phyloP scores from a whole-genome alignment of 2,329 filamentous ascomycete species.

The Furcasterigmium furcatum region DNA sequence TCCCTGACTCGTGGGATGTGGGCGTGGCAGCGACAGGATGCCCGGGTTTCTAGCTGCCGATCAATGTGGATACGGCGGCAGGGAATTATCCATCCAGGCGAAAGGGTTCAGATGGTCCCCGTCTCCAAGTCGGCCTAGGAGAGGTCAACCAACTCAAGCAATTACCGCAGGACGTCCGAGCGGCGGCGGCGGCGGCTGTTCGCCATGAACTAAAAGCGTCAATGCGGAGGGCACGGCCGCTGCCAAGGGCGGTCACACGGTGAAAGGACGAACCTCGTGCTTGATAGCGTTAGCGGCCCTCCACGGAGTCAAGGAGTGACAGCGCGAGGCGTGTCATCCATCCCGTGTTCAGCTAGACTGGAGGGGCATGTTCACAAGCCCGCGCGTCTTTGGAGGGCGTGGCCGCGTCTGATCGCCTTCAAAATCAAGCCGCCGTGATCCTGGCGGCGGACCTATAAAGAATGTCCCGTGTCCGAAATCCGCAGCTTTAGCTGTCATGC shows the following conservation, averaged over 20 bases:
- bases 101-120: too few relatives aligned
- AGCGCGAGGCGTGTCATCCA: not conserved
- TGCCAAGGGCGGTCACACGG: not conserved
- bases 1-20: too few relatives aligned
- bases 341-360: not conserved
- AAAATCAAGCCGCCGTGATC: not conserved
- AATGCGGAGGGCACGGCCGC: not conserved
- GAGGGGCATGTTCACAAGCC: too few relatives aligned
- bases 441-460: not conserved
- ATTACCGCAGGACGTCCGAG: not conserved
- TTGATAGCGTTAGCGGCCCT: not conserved
- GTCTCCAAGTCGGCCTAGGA: not conserved
- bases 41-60: too few relatives aligned
- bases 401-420: not conserved
- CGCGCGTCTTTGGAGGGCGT: too few relatives aligned
- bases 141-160: not conserved
- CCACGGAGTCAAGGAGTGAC: not conserved
- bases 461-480: not conserved
- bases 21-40: too few relatives aligned
- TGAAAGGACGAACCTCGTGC: not conserved
- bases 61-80: too few relatives aligned
- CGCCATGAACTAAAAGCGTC: not conserved
- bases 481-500: not conserved
- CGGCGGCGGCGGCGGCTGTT: not conserved
- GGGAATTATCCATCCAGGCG: too few relatives aligned